Conservation (phyloP, 164 flowering plant species). For the Stephania japonica region DNA sequence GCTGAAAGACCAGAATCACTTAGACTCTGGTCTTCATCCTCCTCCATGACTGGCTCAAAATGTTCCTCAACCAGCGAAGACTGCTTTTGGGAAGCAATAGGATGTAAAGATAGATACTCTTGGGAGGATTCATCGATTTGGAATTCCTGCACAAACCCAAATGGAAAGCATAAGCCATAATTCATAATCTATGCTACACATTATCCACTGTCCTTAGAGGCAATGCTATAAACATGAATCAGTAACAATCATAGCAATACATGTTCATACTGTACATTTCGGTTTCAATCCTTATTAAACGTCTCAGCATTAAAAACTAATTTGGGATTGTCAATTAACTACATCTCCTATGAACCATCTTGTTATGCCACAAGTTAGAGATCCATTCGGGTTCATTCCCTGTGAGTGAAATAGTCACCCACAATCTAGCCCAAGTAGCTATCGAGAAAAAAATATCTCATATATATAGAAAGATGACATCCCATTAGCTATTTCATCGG, state of each 20-base stretch:
- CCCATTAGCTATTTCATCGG: too few relatives aligned
- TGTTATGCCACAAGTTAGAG: too few relatives aligned
- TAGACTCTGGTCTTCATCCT: slow-evolving; percentile 32
- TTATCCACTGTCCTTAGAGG: neutral
- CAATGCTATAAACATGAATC: neutral
- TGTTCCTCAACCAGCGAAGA: slow-evolving; percentile 73
- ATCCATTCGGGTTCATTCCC: too few relatives aligned
- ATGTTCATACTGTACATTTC: neutral
- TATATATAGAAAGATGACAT: too few relatives aligned
- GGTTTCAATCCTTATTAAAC: neutral
- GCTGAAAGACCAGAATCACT: slow-evolving; percentile 56
- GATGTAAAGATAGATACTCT: slow-evolving; percentile 70
- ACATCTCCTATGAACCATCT: too few relatives aligned
- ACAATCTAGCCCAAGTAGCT: too few relatives aligned
- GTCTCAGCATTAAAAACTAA: too few relatives aligned
- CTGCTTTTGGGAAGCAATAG: slow-evolving; percentile 50
- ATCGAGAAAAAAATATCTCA: too few relatives aligned
- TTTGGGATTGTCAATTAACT: too few relatives aligned
- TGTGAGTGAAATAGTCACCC: too few relatives aligned
- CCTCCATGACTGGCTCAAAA: slow-evolving; percentile 66
- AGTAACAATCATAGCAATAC: neutral
- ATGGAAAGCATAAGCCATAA: neutral
- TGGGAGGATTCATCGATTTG: slow-evolving; percentile 60
- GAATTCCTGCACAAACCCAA: slow-evolving; percentile 45
- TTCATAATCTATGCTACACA: neutral